Evolutionary conservation across 1,284 basidiomycete genomes (phyloP), one percentile per base, ranked within the genome.

Genomic region (Sporisorium sorghi): DNA sequence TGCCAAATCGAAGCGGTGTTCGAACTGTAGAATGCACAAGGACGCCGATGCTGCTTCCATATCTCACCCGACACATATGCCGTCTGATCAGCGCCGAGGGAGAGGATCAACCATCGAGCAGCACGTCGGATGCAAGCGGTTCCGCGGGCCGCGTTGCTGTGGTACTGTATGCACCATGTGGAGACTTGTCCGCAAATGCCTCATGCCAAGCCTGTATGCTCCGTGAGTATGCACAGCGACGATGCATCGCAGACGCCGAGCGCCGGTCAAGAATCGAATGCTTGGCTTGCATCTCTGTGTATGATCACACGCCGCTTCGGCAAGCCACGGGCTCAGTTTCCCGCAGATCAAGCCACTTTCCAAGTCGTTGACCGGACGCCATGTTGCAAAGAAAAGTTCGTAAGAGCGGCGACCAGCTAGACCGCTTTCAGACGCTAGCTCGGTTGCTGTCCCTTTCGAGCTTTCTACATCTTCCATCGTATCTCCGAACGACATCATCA

Each of bases 371-470:
- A n/a, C n/a, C 19, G 19, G n/a, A 4, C 21, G 44, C 51, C 61
- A 64, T 64, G 61, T 53, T 55, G 24, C 40, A 33, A 11, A 6
- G 8, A 33, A 11, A 33, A 33, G 32, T 9, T 6, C 32, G 19
- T 24, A 5, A n/a, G 28, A n/a, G 12, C 24, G 28, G 32, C 26
- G 56, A 58, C n/a, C 37, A 50, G 39, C 39, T 30, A 50, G 30
- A 23, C 65, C 55, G 2, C 21, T 40, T 0, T 68, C 65, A 30
- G 40, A 68, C 2, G 59, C 58, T 21, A 61, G 51, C 43, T 61
- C 58, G 5, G n/a, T 68, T 17, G 65, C 54, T 14, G 24, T 68
- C n/a, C 59, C 65, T 40, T 48, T 54, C 39, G 58, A 55, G 33
- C 65, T 54, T 24, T 68, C 58, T 32, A 54, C 49, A 19, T 52